Conservation (phyloP, 2,329 filamentous ascomycete species). For the Beauveria asiatica region DNA sequence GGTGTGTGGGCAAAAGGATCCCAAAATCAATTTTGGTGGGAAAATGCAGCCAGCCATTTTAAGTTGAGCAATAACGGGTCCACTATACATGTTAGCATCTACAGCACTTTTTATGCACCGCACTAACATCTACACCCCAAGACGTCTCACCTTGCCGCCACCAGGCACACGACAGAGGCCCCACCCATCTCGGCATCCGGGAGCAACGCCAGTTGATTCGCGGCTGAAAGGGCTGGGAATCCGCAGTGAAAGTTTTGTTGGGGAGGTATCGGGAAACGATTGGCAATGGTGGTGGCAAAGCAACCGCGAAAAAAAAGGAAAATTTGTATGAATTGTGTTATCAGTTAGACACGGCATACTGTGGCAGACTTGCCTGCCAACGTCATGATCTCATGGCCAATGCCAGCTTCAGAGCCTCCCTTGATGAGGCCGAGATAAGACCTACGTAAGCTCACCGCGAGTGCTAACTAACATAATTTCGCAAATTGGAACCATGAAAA, state of each 20-base stretch:
- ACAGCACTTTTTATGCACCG: fast-evolving
- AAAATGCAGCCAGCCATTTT: neutral
- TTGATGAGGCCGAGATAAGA: no score
- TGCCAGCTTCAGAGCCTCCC: no score
- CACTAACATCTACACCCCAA: neutral
- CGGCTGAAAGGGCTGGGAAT: neutral
- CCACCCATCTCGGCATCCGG: slow-evolving; percentile 10
- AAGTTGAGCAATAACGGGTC: neutral
- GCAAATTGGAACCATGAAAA: no score
- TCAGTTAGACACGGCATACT: no score
- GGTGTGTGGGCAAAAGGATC: neutral
- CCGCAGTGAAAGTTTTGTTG: slow-evolving; percentile 5
- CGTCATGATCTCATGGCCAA: no score
- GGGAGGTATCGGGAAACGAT: neutral
- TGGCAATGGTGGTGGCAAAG: neutral
- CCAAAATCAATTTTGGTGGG: neutral
- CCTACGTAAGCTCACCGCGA: no score
- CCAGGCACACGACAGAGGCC: slow-evolving; percentile 7
- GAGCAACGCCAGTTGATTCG: slow-evolving; percentile 9
- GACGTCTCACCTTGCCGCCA: neutral
- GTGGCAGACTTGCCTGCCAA: no score
- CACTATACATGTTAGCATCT: neutral
- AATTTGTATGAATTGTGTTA: no score
- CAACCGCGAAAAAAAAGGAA: neutral
- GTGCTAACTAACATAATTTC: no score